Conservation (phyloP, 768 basidiomycete genomes). For the Lactifluus rugatus region DNA sequence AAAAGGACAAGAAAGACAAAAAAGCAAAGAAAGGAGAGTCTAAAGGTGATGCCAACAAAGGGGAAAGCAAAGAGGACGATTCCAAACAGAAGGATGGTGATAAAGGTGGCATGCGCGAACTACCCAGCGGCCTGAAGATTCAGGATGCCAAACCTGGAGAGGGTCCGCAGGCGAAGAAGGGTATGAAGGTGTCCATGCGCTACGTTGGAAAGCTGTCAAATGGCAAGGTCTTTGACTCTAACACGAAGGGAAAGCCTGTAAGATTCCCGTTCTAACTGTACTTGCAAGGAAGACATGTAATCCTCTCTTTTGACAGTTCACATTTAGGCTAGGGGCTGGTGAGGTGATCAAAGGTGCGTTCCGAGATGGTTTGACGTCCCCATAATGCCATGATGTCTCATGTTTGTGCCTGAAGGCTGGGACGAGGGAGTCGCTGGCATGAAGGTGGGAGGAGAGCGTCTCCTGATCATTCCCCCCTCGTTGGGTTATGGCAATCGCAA, state of each 20-base stretch:
- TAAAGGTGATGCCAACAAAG: conserved; percentile 12
- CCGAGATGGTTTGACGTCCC: not conserved
- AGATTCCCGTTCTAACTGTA: conserved; percentile 23
- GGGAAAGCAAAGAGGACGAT: conserved; percentile 15
- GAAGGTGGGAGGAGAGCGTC: conserved; percentile 83
- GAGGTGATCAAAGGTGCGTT: conserved; percentile 82
- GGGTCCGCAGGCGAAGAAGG: conserved; percentile 82
- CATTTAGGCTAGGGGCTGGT: conserved; percentile 72
- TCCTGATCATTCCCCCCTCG: conserved; percentile 60
- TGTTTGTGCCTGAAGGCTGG: conserved; percentile 49
- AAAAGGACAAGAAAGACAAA: conserved; percentile 30
- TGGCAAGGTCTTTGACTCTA: conserved; percentile 71
- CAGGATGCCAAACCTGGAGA: conserved; percentile 69
- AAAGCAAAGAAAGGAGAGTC: conserved; percentile 28
- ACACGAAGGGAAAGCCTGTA: conserved; percentile 80
- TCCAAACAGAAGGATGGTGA: conserved; percentile 27
- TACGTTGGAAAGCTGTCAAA: conserved; percentile 86
- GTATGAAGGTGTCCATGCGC: conserved; percentile 73
- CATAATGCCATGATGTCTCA: not conserved
- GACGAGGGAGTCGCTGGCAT: conserved; percentile 88
- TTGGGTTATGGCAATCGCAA: conserved; percentile 67
- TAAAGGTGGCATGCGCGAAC: conserved; percentile 31
- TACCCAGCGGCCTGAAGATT: conserved; percentile 67
- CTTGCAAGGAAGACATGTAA: conserved; percentile 7
- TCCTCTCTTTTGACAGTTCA: conserved; percentile 38